Percentiles rank a stretch among this genome's conserved stretches.
phyloP scores from a whole-genome alignment of 768 basidiomycete species.

The Cyclocybe cylindracea region DNA sequence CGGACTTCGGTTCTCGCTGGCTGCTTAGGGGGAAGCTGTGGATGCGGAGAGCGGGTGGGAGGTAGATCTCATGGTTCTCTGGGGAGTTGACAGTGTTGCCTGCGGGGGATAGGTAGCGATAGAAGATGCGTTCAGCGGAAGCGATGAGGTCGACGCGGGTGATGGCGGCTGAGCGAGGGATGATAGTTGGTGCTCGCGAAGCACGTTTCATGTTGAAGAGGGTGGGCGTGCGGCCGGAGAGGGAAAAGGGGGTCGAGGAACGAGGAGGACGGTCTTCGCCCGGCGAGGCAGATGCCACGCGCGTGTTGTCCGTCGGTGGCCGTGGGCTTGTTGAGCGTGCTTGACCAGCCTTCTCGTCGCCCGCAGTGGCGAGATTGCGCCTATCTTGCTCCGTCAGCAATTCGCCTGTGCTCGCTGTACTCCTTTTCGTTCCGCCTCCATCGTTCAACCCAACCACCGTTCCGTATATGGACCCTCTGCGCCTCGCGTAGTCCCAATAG shows the following conservation, averaged over 20 bases:
- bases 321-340: conserved; percentile 62
- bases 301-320: conserved; percentile 44
- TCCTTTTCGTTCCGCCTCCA: conserved; percentile 64
- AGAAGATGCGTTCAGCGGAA: conserved; percentile 95
- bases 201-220: conserved; percentile 76
- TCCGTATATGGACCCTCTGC: conserved; percentile 91
- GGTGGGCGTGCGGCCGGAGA: conserved; percentile 74
- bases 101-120: conserved; percentile 87
- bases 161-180: conserved; percentile 90
- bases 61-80: conserved; percentile 97
- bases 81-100: conserved; percentile 74
- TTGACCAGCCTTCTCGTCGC: conserved; percentile 40
- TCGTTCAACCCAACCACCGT: conserved; percentile 79
- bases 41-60: conserved; percentile 90
- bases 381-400: conserved; percentile 71
- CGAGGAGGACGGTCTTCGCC: conserved; percentile 50
- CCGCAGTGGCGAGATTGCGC: conserved; percentile 53
- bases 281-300: conserved; percentile 51
- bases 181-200: conserved; percentile 90
- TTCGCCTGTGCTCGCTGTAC: conserved; percentile 80
- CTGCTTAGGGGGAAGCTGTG: conserved; percentile 86
- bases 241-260: conserved; percentile 78
- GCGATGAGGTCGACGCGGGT: conserved; percentile 87
- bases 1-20: conserved; percentile 67
- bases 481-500: conserved; percentile 92